Base-by-base conservation (phyloP, 192 early-diverging fungal species). In the Anaeromyces robustus region DNA sequence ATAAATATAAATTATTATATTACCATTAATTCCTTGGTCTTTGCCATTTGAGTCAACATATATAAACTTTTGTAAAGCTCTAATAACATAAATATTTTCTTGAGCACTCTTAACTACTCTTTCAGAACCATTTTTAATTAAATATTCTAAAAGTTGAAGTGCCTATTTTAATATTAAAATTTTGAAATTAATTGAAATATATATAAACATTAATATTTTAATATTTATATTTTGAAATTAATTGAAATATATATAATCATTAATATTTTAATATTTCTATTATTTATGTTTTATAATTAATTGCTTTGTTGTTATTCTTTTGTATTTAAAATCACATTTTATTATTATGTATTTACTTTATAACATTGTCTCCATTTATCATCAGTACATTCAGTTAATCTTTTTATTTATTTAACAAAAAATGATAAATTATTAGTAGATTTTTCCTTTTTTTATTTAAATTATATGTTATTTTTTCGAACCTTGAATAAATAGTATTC, bases 11-110 rank as follows among this genome's bases (percentile, higher is more conserved):
- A 29, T 18, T 52, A 16, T 30, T 12, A 29, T 84, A 81, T 83
- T 92, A 95, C 95, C 93, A 81, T 98, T 98, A 78, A 99, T 92
- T 11, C 97, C 97, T 85, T 99, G 96, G 85, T 99, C 97, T 83
- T 99, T 99, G 83, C 92, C 92, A 81, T 96, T 95, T 29, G 95
- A 94, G 82, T 98, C 96, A 30, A 96, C 88, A 80, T 92, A 95
- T 78, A 95, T 91, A 82, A 96, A 99, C 87, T 90, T 96, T 79
- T 91, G 88, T 79, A 96, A 87, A 68, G 92, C 92, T 82, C 95
- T 97, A 81, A 99, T 88, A 32, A 93, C 93, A n/a, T 95, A 93
- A 34, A 96, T 89, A 80, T 95, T 95, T 29, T 92, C 87, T 18
- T 93, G 89, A 79, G 94, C 92, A 80, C 94, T 92, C 83, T 97